A percentile compares a stretch with the other conserved stretches of the same genome.
These are phyloP conservation scores for Daldinia decipiens DNA, from an alignment of 495 filamentous ascomycete genomes.

Conservation along the genomic window DNA sequence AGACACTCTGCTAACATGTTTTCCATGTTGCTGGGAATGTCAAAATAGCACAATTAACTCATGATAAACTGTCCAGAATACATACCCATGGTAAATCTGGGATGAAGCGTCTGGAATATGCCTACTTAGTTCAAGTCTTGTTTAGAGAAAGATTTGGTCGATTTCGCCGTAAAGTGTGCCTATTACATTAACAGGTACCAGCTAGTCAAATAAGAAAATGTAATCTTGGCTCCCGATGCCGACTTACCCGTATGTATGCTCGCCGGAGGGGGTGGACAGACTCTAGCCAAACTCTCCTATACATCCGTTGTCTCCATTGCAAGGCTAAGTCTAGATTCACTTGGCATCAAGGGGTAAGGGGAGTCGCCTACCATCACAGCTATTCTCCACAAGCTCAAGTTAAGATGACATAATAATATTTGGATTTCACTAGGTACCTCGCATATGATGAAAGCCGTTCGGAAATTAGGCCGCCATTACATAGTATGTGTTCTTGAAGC, in stretches of 20 bases:
- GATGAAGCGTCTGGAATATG: background rate
- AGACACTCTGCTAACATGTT: background rate
- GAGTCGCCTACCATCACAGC: background rate
- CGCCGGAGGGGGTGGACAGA: background rate
- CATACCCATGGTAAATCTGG: background rate
- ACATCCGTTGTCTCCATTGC: slow-evolving; percentile 17
- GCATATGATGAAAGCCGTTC: background rate
- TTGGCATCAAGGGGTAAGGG: slow-evolving; percentile 24
- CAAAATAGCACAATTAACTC: background rate
- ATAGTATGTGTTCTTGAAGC: background rate
- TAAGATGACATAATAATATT: background rate
- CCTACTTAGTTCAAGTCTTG: background rate
- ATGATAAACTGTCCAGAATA: background rate
- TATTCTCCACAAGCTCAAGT: background rate
- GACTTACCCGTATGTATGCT: background rate
- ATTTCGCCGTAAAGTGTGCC: background rate
- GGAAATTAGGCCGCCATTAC: background rate
- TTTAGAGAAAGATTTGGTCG: background rate
- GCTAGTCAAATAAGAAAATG: background rate
- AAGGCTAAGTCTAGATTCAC: slow-evolving; percentile 19
- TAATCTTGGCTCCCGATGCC: background rate
- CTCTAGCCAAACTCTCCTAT: background rate
- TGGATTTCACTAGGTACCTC: background rate
- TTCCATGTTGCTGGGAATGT: background rate
- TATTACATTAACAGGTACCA: background rate